Conservation (phyloP, 345 rosid species). For the Carallia pectinifolia region DNA sequence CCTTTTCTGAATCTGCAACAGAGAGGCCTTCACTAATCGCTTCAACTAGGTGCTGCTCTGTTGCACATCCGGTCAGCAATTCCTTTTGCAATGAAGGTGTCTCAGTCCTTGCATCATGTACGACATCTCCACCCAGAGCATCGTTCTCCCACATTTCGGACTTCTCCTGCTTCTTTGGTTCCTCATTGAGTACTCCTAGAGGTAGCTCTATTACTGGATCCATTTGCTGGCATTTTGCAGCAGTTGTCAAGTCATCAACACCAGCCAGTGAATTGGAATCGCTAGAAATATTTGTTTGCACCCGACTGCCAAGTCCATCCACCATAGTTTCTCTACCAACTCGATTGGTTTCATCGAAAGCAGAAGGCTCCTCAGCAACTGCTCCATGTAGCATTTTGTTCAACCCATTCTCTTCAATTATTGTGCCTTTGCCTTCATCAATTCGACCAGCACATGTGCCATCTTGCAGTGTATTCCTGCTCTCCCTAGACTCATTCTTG, state of each 20-base stretch:
- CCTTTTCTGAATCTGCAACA: not conserved
- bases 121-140: slow-evolving; percentile 4
- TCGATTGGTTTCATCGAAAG: slow-evolving; percentile 6
- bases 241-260: not conserved
- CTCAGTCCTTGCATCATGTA: not conserved
- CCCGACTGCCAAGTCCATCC: not conserved
- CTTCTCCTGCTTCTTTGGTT: slow-evolving; percentile 5
- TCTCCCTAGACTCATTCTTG: not conserved
- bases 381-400: not conserved
- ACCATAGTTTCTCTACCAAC: not conserved
- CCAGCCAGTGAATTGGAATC: not conserved
- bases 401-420: not conserved
- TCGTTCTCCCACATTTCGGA: slow-evolving; percentile 5
- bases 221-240: slow-evolving; percentile 12
- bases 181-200: slow-evolving; percentile 27
- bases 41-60: slow-evolving; percentile 9
- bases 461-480: not conserved
- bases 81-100: slow-evolving; percentile 10
- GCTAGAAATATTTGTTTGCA: not conserved
- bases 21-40: not conserved
- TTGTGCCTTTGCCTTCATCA: not conserved
- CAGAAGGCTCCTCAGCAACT: not conserved
- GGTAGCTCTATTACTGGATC: slow-evolving; percentile 1
- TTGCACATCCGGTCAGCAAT: slow-evolving; percentile 4
- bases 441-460: not conserved